Evolutionary conservation across 108 stramenopile species (phyloP).

Genomic region (Fistulifera solaris): DNA sequence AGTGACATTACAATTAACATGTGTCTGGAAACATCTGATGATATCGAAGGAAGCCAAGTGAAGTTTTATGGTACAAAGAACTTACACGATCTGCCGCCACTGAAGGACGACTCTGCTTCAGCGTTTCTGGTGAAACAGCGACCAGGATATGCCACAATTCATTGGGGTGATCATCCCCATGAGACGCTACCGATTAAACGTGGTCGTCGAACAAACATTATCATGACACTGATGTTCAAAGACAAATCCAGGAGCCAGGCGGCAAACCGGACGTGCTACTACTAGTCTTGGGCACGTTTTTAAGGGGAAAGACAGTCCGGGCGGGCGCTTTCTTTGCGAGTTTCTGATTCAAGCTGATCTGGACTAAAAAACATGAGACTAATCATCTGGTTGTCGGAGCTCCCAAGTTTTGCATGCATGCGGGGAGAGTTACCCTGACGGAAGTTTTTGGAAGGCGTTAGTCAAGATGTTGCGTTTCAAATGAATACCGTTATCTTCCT

Average conservation of each 20-base stretch:
- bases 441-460: no score
- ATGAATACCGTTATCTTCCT: no score
- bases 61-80: constrained; percentile 36
- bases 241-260: constrained; percentile 24
- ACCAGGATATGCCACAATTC: constrained; percentile 32
- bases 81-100: background rate
- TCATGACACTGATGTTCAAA: constrained; percentile 38
- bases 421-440: no score
- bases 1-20: constrained; percentile 59
- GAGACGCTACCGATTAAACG: constrained; percentile 24
- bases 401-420: no score
- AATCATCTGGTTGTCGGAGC: no score
- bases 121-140: constrained; percentile 26
- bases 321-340: no score
- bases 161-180: constrained; percentile 45
- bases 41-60: constrained; percentile 33
- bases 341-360: no score
- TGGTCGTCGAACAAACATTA: constrained; percentile 37
- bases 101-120: constrained; percentile 4
- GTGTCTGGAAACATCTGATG: constrained; percentile 29
- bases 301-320: no score
- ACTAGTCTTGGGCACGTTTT: background rate
- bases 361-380: no score
- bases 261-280: constrained; percentile 23
- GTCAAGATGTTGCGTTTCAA: no score